phyloP scores from a whole-genome alignment of 495 filamentous ascomycete genomes.

The Chaetomium tenue region DNA sequence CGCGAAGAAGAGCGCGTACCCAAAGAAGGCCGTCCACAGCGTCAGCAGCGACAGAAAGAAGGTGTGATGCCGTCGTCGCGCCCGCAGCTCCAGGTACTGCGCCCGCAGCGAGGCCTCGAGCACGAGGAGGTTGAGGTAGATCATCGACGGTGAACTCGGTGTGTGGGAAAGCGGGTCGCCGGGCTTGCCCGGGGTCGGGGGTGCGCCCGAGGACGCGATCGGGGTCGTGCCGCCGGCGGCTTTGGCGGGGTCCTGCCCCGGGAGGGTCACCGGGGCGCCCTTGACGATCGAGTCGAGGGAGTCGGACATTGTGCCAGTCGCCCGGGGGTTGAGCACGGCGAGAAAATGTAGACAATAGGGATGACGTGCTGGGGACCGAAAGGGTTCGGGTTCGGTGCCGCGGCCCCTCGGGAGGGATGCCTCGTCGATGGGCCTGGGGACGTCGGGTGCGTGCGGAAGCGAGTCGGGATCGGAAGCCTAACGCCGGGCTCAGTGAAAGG shows the following conservation, averaged over 20 bases:
- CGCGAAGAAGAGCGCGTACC: conserved; percentile 81
- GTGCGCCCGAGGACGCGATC: conserved; percentile 34
- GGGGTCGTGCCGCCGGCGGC: conserved; percentile 40
- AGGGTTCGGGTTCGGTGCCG: conserved; percentile 7
- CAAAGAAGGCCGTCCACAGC: conserved; percentile 77
- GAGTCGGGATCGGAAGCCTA: too few relatives aligned
- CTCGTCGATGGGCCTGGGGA: not conserved
- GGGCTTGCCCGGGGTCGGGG: conserved; percentile 48
- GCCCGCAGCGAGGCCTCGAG: conserved; percentile 91
- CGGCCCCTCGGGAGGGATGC: conserved; percentile 1
- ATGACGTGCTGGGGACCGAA: not conserved
- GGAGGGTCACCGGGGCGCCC: conserved; percentile 56
- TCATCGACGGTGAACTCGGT: conserved; percentile 88
- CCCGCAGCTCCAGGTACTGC: conserved; percentile 86
- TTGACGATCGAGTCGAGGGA: conserved; percentile 86
- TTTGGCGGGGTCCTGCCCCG: conserved; percentile 37
- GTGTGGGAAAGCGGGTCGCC: conserved; percentile 74
- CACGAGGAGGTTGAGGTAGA: conserved; percentile 96
- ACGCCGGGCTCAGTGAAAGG: not conserved
- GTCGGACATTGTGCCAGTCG: conserved; percentile 44
- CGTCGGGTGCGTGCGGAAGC: not conserved
- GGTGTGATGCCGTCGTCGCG: conserved; percentile 88
- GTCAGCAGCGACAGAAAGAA: conserved; percentile 82
- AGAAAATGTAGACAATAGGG: not conserved
- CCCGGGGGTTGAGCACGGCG: not conserved